These are phyloP conservation scores for Plasmodium gonderi DNA, from an alignment of 169 alveolate species.

Conservation along the genomic window DNA sequence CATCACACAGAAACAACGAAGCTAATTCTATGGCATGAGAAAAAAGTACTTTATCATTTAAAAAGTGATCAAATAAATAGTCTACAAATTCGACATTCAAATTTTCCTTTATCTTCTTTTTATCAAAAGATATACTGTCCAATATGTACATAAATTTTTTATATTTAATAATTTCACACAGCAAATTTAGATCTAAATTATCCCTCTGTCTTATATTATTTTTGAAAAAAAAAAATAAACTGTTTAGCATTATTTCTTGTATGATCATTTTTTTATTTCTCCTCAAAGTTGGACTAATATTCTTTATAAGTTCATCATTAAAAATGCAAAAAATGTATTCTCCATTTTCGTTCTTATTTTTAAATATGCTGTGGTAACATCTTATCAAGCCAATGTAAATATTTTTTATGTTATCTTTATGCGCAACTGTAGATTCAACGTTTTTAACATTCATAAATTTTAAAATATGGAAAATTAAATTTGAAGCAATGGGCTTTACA, in stretches of 20 bases:
- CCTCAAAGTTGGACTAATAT: constrained; percentile 60
- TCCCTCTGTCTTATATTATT: constrained; percentile 23
- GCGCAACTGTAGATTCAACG: constrained; percentile 16
- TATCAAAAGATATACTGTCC: constrained; percentile 27
- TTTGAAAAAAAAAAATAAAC: constrained; percentile 56
- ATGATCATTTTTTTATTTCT: constrained; percentile 41
- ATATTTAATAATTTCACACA: constrained; percentile 49
- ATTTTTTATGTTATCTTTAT: constrained; percentile 49
- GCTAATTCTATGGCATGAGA: constrained; percentile 27
- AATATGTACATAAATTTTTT: constrained; percentile 26
- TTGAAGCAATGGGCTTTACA: constrained; percentile 6
- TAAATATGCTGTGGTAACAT: constrained; percentile 37
- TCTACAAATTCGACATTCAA: constrained; percentile 17
- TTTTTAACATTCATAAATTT: constrained; percentile 23
- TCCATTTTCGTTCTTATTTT: not conserved
- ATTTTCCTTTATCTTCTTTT: not conserved
- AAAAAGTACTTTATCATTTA: constrained; percentile 8
- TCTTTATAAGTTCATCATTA: constrained; percentile 32
- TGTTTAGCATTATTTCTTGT: constrained; percentile 58
- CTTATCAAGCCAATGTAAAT: constrained; percentile 17
- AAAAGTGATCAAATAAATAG: constrained; percentile 32
- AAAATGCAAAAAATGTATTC: constrained; percentile 51
- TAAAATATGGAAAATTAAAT: constrained; percentile 43
- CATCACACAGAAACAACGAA: constrained; percentile 18
- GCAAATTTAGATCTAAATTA: constrained; percentile 34